Percentiles rank a stretch among this genome's conserved stretches.
These are phyloP conservation scores for Alnus rubra DNA, from an alignment of 306 rosid species.

Conservation along the genomic window DNA sequence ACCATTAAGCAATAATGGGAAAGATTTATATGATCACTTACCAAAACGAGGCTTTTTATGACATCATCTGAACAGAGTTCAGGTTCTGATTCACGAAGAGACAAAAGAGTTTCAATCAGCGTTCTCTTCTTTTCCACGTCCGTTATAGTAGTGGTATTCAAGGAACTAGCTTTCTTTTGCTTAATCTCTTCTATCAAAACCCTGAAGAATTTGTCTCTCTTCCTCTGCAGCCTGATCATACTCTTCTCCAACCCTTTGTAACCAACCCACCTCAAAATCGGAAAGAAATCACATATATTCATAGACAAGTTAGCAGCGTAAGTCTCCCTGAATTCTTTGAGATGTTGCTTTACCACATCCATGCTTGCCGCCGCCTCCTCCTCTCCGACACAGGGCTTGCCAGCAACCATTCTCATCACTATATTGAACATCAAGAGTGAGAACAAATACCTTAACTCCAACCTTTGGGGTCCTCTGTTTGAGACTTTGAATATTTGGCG, in stretches of 20 bases:
- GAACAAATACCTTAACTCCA: background rate
- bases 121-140: background rate
- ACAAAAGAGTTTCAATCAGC: constrained; percentile 7
- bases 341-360: constrained; percentile 24
- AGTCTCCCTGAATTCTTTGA: constrained; percentile 18
- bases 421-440: constrained; percentile 24
- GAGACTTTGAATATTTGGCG: constrained; percentile 14
- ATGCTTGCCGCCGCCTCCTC: background rate
- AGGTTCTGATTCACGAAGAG: constrained; percentile 15
- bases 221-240: constrained; percentile 30
- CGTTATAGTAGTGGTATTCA: too few relatives aligned
- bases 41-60: constrained; percentile 20
- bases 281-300: constrained; percentile 37
- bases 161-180: constrained; percentile 8
- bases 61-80: constrained; percentile 17
- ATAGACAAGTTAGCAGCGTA: background rate
- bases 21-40: background rate
- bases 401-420: constrained; percentile 29
- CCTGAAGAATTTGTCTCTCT: constrained; percentile 16
- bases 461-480: background rate
- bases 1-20: background rate
- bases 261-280: constrained; percentile 32
- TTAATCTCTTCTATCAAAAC: constrained; percentile 18
- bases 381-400: constrained; percentile 38
- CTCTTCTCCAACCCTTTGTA: constrained; percentile 27